Evolutionary conservation across 148 eudicot species (phyloP).

Genomic region (Diospyros lotus): DNA sequence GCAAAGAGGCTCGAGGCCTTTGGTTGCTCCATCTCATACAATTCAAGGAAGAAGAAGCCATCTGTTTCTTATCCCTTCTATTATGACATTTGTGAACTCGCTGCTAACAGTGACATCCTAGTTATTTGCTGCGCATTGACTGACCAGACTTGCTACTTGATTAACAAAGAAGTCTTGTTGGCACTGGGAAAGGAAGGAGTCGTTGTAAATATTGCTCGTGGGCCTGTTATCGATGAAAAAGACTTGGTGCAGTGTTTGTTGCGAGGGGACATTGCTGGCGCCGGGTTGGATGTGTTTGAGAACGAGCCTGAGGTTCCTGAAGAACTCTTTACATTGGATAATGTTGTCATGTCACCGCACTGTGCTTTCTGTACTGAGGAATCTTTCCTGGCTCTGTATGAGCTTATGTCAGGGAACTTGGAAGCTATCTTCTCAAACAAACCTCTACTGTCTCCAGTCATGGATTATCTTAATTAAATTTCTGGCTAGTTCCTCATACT

Average conservation of each 20-base stretch:
- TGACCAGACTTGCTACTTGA: slow-evolving; percentile 61
- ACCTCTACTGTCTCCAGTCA: slow-evolving; percentile 42
- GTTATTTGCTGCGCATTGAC: slow-evolving; percentile 59
- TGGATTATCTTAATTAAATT: neutral
- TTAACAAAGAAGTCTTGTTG: slow-evolving; percentile 46
- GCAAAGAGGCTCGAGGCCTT: slow-evolving; percentile 67
- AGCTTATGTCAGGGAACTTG: slow-evolving; percentile 46
- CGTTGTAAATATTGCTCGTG: slow-evolving; percentile 59
- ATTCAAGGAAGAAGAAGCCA: slow-evolving; percentile 48
- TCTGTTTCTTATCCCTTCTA: slow-evolving; percentile 38
- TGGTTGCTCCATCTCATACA: slow-evolving; percentile 52
- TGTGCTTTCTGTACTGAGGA: slow-evolving; percentile 45
- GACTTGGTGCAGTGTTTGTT: slow-evolving; percentile 46
- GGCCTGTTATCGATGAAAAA: slow-evolving; percentile 55
- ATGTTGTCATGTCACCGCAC: slow-evolving; percentile 70
- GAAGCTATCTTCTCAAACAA: slow-evolving; percentile 57
- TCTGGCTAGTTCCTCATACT: slow-evolving; percentile 14
- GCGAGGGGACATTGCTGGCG: slow-evolving; percentile 62
- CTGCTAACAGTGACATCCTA: slow-evolving; percentile 38
- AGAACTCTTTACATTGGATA: slow-evolving; percentile 52
- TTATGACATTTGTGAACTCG: slow-evolving; percentile 33
- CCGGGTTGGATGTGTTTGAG: slow-evolving; percentile 79
- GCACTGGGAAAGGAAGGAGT: slow-evolving; percentile 61
- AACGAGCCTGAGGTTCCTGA: slow-evolving; percentile 55
- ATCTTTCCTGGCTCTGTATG: slow-evolving; percentile 26